Base-by-base conservation (phyloP, 1,139 yeast species). In the Pichia sp. region DNA sequence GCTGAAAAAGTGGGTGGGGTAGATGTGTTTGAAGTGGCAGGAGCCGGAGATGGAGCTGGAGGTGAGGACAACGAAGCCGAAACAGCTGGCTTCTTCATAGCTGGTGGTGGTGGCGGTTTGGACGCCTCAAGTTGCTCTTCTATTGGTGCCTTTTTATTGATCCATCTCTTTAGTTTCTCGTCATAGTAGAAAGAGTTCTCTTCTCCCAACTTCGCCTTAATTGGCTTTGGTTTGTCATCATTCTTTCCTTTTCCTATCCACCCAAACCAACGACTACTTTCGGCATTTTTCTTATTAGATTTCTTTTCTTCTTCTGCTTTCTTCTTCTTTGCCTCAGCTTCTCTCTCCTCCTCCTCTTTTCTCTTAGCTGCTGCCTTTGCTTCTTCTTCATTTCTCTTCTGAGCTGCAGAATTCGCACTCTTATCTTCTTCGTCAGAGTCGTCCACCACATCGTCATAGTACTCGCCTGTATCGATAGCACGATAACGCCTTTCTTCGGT, bases 171-270 rank as follows among this genome's bases (percentile, higher is more conserved):
- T 52, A 84, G 71, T 42, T 81, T 76, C 50, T 85, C 93, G 60
- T 88, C 96, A 55, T 77, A 93, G 49, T 74, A 74, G 51, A 91
- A 81, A 26, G 73, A 66, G 52, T 69, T 82, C 45, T 77, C 74
- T 40, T 83, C 87, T 9, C 98, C 98, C 44, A 91, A 63, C 51
- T 91, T 87, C 23, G 96, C 97, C 48, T 75, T 73, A 1, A 93
- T 84, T 53, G 82, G 84, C 29, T 83, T 81, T 39, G 74, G 79
- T 33, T 77, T 79, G 36, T 75, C 73, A 34, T 64, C 63, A 30
- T 56, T 51, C 29, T 46, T 56, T 9, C 64, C 61, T 33, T 47
- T 56, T 13, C 64, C 61, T 20, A 67, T 58, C 69, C 77, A 72
- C 14, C 69, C 62, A 48, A 74, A 66, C 80, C 80, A 76, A 11